Percentiles rank a stretch among this genome's conserved stretches.
Evolutionary conservation across 139 green algal species (phyloP).

Genomic region (Tetradesmus lagerheimii): DNA sequence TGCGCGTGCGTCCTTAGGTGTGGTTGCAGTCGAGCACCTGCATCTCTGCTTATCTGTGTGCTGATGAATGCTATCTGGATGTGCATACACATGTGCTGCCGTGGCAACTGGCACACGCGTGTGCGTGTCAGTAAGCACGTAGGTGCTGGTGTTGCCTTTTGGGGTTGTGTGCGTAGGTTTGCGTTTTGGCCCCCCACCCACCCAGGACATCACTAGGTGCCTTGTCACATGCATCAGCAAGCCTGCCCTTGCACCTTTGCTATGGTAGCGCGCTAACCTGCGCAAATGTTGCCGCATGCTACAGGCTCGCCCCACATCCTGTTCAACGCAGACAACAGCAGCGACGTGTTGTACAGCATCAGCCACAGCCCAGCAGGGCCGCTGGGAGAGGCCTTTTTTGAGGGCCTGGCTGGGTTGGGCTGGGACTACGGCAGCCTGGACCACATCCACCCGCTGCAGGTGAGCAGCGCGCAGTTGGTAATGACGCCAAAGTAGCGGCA

Average conservation of each 20-base stretch:
- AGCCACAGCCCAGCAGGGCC: slow-evolving; percentile 27
- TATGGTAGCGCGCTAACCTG: neutral
- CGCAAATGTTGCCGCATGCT: neutral
- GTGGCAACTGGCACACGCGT: no score
- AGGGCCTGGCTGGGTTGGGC: slow-evolving; percentile 35
- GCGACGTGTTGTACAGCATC: slow-evolving; percentile 30
- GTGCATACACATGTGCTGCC: no score
- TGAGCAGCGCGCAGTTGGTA: neutral
- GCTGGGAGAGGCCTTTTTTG: slow-evolving; percentile 33
- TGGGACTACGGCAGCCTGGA: slow-evolving; percentile 21
- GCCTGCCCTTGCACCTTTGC: neutral
- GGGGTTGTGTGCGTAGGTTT: no score
- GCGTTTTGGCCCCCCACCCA: no score
- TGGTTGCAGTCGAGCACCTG: no score
- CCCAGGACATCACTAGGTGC: no score
- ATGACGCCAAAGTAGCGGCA: neutral
- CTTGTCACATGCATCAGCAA: no score
- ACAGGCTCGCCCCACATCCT: slow-evolving; percentile 22
- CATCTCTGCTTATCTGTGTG: no score
- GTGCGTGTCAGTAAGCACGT: no score
- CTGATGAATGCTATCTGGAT: no score
- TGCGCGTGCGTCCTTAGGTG: no score
- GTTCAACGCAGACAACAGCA: slow-evolving; percentile 46
- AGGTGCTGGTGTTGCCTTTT: no score
- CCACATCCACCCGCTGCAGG: slow-evolving; percentile 22